Evolutionary conservation across 768 basidiomycete genomes (phyloP).

Genomic region (Amanita jacksonii): DNA sequence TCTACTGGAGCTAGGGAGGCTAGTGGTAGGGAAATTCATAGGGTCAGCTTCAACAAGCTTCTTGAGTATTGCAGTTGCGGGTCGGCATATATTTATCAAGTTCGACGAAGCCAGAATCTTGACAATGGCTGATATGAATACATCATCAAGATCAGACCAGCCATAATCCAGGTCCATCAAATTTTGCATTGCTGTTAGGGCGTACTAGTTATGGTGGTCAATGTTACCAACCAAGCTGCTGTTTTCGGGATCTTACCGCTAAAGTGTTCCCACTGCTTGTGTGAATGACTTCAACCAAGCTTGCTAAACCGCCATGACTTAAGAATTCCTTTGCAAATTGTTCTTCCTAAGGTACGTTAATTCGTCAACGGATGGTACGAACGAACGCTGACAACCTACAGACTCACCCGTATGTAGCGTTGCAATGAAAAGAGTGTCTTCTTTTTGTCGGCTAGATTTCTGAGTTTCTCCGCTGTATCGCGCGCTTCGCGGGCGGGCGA

Average conservation of each 20-base stretch:
- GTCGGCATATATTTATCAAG: conserved; percentile 84
- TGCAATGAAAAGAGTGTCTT: conserved; percentile 71
- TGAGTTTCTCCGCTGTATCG: conserved; percentile 66
- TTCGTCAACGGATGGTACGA: not conserved
- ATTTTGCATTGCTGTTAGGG: conserved; percentile 78
- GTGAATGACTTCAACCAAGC: conserved; percentile 63
- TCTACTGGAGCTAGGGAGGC: conserved; percentile 52
- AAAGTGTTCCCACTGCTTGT: conserved; percentile 71
- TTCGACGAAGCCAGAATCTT: conserved; percentile 66
- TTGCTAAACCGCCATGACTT: conserved; percentile 55
- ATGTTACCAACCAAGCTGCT: not conserved
- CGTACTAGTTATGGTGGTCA: conserved; percentile 43
- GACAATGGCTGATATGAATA: conserved; percentile 71
- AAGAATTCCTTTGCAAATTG: conserved; percentile 77
- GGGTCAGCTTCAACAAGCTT: conserved; percentile 85
- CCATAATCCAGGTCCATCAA: conserved; percentile 82
- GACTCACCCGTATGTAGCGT: conserved; percentile 62
- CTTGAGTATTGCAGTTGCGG: conserved; percentile 84
- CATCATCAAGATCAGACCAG: conserved; percentile 62
- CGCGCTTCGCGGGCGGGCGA: conserved; percentile 72
- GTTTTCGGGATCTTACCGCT: conserved; percentile 44
- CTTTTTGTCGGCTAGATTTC: conserved; percentile 45
- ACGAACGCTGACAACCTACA: too few relatives aligned
- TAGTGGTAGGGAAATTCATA: conserved; percentile 48
- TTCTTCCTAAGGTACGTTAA: conserved; percentile 50